A percentile compares a stretch with the other conserved stretches of the same genome.
Evolutionary conservation across 2,329 filamentous ascomycete species (phyloP).

Genomic region (Botryotinia globosa): DNA sequence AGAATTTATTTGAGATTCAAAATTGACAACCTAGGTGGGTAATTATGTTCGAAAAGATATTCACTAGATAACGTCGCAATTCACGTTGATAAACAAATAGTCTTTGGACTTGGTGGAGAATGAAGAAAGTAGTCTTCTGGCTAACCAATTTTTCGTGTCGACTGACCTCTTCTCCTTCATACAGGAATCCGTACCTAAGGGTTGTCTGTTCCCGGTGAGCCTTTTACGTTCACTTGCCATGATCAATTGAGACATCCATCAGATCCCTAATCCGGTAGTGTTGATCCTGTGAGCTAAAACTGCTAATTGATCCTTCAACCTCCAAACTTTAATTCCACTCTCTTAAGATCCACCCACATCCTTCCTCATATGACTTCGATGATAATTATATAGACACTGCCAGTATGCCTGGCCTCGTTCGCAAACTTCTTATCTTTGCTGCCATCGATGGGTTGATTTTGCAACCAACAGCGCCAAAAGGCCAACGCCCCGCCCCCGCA

Average conservation of each 20-base stretch:
- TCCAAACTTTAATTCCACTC: slow-evolving; percentile 10
- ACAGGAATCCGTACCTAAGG: not conserved
- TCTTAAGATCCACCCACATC: not conserved
- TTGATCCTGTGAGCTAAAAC: slow-evolving; percentile 17
- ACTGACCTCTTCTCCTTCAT: not conserved
- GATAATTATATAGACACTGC: slow-evolving; percentile 25
- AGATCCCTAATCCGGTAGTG: not conserved
- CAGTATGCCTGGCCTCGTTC: slow-evolving; percentile 39
- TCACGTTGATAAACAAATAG: not conserved
- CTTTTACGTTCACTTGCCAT: not conserved
- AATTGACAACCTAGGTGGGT: not conserved
- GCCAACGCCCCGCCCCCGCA: slow-evolving; percentile 33
- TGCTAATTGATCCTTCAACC: slow-evolving; percentile 1
- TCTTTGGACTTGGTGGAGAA: not conserved
- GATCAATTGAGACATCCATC: slow-evolving; percentile 2
- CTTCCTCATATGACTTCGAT: slow-evolving; percentile 22
- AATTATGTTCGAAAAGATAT: not conserved
- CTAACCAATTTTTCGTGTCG: not conserved
- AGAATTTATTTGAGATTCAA: not conserved
- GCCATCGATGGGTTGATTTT: slow-evolving; percentile 39
- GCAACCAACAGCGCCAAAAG: slow-evolving; percentile 35
- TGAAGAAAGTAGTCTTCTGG: not conserved
- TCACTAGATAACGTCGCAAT: not conserved
- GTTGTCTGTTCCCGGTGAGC: slow-evolving; percentile 7
- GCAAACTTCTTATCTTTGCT: slow-evolving; percentile 39